Conservation (phyloP, 1,284 basidiomycete species). For the Agaricales sp. region DNA sequence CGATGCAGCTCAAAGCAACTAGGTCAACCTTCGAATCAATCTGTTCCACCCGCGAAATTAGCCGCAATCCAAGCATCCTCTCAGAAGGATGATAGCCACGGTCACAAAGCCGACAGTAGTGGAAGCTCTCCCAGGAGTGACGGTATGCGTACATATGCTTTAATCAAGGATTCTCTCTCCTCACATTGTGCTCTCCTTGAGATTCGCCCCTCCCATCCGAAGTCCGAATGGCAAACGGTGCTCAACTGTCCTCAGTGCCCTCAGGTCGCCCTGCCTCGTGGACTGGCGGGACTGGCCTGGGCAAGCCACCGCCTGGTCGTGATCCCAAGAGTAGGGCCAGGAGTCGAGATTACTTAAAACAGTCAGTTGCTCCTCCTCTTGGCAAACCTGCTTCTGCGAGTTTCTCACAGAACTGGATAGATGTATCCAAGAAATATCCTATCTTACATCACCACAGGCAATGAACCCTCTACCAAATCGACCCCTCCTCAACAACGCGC, state of each 20-base stretch:
- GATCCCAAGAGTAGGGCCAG: slow-evolving; percentile 92
- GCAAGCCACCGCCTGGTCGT: slow-evolving; percentile 67
- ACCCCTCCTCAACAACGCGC: slow-evolving; percentile 58
- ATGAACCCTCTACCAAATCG: slow-evolving; percentile 93
- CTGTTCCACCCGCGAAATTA: slow-evolving; percentile 49
- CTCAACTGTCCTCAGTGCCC: slow-evolving; percentile 24
- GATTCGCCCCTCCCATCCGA: slow-evolving; percentile 68
- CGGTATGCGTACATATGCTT: slow-evolving; percentile 33
- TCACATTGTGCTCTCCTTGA: slow-evolving; percentile 23
- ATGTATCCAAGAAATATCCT: slow-evolving; percentile 96
- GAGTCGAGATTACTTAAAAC: slow-evolving; percentile 95
- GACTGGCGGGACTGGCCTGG: slow-evolving; percentile 41
- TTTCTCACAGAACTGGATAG: slow-evolving; percentile 24
- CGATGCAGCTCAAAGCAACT: slow-evolving; percentile 69
- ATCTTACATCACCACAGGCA: slow-evolving; percentile 92
- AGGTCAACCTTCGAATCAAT: slow-evolving; percentile 40
- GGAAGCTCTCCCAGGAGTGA: slow-evolving; percentile 75
- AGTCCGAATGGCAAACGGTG: slow-evolving; percentile 49
- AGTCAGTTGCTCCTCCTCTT: slow-evolving; percentile 40
- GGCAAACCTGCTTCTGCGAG: background rate
- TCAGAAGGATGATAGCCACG: slow-evolving; percentile 58
- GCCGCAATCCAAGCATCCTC: slow-evolving; percentile 47
- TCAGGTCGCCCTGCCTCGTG: slow-evolving; percentile 44
- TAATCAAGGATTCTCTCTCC: no score
- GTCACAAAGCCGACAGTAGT: slow-evolving; percentile 67